phyloP scores from a whole-genome alignment of 2,329 filamentous ascomycete genomes.

The Alternaria atra region DNA sequence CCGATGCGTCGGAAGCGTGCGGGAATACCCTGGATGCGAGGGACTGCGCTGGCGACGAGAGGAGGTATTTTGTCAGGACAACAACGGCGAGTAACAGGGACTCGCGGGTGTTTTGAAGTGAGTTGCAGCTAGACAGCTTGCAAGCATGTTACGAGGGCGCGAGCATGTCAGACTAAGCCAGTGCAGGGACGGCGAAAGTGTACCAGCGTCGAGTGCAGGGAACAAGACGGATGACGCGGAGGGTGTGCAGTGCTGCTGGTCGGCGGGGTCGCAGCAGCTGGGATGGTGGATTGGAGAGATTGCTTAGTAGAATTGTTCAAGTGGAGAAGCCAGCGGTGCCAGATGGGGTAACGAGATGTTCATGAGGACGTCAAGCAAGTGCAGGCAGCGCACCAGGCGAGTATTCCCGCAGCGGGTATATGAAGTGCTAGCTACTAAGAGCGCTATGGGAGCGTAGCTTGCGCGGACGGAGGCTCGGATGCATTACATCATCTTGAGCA shows the following conservation, averaged over 20 bases:
- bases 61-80: constrained; percentile 32
- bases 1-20: constrained; percentile 42
- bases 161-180: constrained; percentile 26
- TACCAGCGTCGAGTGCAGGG: constrained; percentile 32
- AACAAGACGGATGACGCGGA: constrained; percentile 42
- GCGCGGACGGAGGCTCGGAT: constrained; percentile 26
- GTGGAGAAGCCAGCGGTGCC: neutral
- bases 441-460: constrained; percentile 1
- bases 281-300: neutral
- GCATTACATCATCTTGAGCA: constrained; percentile 41
- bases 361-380: constrained; percentile 5
- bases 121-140: constrained; percentile 27
- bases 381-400: constrained; percentile 16
- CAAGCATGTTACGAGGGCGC: constrained; percentile 26
- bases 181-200: constrained; percentile 24
- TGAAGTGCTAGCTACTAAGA: constrained; percentile 1
- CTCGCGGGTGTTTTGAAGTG: constrained; percentile 39
- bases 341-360: neutral
- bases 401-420: constrained; percentile 14
- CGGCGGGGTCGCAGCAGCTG: constrained; percentile 30
- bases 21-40: constrained; percentile 42
- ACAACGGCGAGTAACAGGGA: constrained; percentile 37
- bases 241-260: constrained; percentile 10
- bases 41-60: constrained; percentile 39
- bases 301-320: neutral